Evolutionary conservation across 305 asterid genomes (phyloP), one percentile per base, ranked within the genome.

Genomic region (Fraxinus sp.): DNA sequence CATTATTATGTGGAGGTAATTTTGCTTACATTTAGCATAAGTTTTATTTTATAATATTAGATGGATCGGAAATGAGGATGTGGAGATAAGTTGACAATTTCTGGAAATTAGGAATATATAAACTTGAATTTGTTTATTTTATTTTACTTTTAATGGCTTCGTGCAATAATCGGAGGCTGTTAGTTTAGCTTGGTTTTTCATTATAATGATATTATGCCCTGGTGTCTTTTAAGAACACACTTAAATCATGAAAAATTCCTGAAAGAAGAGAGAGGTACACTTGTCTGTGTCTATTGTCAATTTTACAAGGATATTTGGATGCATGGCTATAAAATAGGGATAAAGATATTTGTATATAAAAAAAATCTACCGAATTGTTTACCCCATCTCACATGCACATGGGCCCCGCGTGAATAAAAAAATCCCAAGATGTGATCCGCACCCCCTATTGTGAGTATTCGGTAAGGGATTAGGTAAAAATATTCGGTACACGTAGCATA

Each of bases 51-150:
- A 68, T 68, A 28, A 11, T 68, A 68, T 11, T 68, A 28, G 74
- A 28, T 68, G 37, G 8, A 24, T 68, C 3, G 36, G 36, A 24
- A 28, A 72, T 33, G 26, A 24, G 37, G 74, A 66, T 32, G 46
- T 72, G 77, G 46, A 70, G 76, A 70, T 70, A 70, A 70, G 43
- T 70, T 32, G 75, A 70, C 41, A 70, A 30, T 32, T 70, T 70
- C 41, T 70, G 22, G 24, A 32, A 32, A 70, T 70, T 72, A 70
- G 11, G 4, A 28, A 30, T 70, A 32, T 32, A 70, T 30, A 70
- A 70, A 30, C 37, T 30, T 72, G 77, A 72, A 14, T 72, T 33
- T 72, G 2, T 72, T 13, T 32, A 32, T 32, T 72, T 11, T 11
- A 2, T 30, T 70, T 70, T 72, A 33, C 49, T 72, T 32, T 72